A percentile compares a stretch with the other conserved stretches of the same genome.
Evolutionary conservation across 176 grass and related monocot species (phyloP).

Genomic region (Dactylis glomerata): DNA sequence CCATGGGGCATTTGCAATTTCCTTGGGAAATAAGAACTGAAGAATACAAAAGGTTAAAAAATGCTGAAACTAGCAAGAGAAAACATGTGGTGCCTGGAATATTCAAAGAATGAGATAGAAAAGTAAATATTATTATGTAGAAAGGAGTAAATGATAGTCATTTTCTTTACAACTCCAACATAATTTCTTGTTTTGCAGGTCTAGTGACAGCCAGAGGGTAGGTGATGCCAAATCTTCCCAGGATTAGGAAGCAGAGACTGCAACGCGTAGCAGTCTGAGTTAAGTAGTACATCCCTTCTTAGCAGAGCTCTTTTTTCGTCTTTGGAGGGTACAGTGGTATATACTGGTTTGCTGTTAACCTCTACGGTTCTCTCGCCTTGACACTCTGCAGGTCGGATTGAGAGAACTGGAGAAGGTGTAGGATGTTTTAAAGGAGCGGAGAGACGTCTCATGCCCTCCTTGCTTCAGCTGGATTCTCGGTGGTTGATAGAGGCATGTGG

Average conservation of each 20-base stretch:
- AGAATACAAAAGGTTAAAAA: not conserved
- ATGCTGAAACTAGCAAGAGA: not conserved
- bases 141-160: not conserved
- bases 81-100: not conserved
- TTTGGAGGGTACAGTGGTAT: not conserved
- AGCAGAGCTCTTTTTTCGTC: not conserved
- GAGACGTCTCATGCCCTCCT: slow-evolving; percentile 33
- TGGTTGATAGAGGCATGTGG: slow-evolving; percentile 18
- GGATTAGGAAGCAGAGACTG: not conserved
- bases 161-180: not conserved
- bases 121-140: not conserved
- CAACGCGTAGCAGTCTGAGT: not conserved
- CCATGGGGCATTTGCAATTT: not conserved
- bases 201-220: not conserved
- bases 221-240: not conserved
- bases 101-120: not conserved
- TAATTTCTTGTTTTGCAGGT: not conserved
- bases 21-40: not conserved
- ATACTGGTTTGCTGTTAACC: not conserved
- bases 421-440: not conserved
- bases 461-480: slow-evolving; percentile 24
- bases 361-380: slow-evolving; percentile 2
- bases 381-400: not conserved
- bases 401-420: not conserved
- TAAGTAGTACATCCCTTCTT: not conserved